Conservation (phyloP, 129 eudicot species). For the Artemisia argyi region DNA sequence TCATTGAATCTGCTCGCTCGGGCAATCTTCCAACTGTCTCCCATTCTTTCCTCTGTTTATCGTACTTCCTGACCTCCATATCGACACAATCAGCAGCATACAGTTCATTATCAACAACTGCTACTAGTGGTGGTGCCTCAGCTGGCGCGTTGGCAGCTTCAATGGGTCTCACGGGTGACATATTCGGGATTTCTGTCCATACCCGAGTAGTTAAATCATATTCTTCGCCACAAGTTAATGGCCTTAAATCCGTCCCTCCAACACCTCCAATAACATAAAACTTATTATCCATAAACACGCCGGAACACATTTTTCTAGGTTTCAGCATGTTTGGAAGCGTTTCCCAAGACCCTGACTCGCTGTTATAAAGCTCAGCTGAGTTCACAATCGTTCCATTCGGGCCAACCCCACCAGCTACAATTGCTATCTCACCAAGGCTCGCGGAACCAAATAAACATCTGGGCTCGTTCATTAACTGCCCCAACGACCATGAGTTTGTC, state of each 20-base stretch:
- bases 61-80: constrained; percentile 72
- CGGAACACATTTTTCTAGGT: constrained; percentile 75
- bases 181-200: constrained; percentile 77
- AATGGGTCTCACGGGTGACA: constrained; percentile 59
- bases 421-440: constrained; percentile 75
- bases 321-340: constrained; percentile 65
- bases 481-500: constrained; percentile 73
- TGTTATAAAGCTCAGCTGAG: constrained; percentile 72
- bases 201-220: constrained; percentile 47
- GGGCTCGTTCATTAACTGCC: constrained; percentile 66
- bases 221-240: constrained; percentile 83
- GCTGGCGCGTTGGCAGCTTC: constrained; percentile 37
- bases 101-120: constrained; percentile 75
- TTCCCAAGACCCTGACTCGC: constrained; percentile 60
- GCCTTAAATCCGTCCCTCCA: constrained; percentile 48
- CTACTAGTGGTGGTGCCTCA: constrained; percentile 85
- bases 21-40: constrained; percentile 74
- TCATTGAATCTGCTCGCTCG: constrained; percentile 68
- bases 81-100: constrained; percentile 85
- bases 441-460: constrained; percentile 86
- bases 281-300: constrained; percentile 85
- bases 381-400: constrained; percentile 46
- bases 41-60: constrained; percentile 54
- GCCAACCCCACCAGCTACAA: constrained; percentile 81
- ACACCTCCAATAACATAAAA: constrained; percentile 84